phyloP scores from a whole-genome alignment of 129 eudicot genomes.

The Daucus carota region DH1_v3.0 NC_030385.2:32315001-32315500 shows the following conservation, averaged over 20 bases:
- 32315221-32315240: neutral
- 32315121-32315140: neutral
- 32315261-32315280: constrained; percentile 48
- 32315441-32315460: constrained; percentile 38
- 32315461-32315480: constrained; percentile 59
- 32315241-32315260: constrained; percentile 3
- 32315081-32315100: neutral
- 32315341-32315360: constrained; percentile 81
- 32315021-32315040: neutral
- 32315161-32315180: neutral
- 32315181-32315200: neutral
- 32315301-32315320: constrained; percentile 95
- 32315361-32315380: constrained; percentile 48
- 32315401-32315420: constrained; percentile 71
- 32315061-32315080: too few relatives aligned
- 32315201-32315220: constrained; percentile 21
- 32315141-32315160: neutral
- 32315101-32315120: neutral
- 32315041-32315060: neutral
- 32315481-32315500: constrained; percentile 47
- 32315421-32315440: constrained; percentile 89
- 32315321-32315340: constrained; percentile 89
- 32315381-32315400: constrained; percentile 46
- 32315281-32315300: constrained; percentile 90
- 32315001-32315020: neutral